phyloP scores from a whole-genome alignment of 2,329 filamentous ascomycete species.

The Fusarium musae region DNA sequence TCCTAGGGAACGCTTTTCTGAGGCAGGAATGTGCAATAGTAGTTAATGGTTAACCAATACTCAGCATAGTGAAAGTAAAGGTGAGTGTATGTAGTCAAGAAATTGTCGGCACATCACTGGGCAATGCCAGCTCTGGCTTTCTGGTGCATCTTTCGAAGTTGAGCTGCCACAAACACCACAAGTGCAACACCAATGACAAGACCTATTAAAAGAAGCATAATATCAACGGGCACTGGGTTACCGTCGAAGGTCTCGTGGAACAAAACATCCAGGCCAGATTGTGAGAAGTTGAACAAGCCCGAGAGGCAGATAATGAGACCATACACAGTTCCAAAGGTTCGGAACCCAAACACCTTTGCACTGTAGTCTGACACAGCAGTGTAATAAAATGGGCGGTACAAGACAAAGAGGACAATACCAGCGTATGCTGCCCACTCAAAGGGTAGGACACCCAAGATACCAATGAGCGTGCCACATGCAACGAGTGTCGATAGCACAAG shows the following conservation, averaged over 20 bases:
- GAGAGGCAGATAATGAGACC: conserved; percentile 88
- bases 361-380: conserved; percentile 89
- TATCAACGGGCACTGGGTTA: conserved; percentile 81
- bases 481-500: conserved; percentile 79
- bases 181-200: conserved; percentile 72
- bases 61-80: neutral
- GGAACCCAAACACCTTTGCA: conserved; percentile 92
- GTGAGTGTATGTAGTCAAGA: too few species aligned
- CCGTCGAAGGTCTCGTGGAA: conserved; percentile 78
- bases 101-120: conserved; percentile 9
- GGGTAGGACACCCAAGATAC: conserved; percentile 79
- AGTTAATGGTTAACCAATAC: neutral
- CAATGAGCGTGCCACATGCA: conserved; percentile 76
- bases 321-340: conserved; percentile 94
- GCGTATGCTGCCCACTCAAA: conserved; percentile 76
- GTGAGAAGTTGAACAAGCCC: conserved; percentile 84
- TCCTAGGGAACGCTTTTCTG: neutral
- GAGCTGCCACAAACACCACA: conserved; percentile 71
- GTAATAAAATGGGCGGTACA: conserved; percentile 91
- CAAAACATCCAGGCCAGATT: conserved; percentile 81
- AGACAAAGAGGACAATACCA: conserved; percentile 81
- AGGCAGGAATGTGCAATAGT: neutral
- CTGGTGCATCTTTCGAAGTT: conserved; percentile 50
- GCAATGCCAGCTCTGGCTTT: conserved; percentile 42
- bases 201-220: conserved; percentile 71